Percentiles rank a stretch among this genome's conserved stretches.
Evolutionary conservation across 352 stramenopile genomes (phyloP).

Genomic region (Phytopythium cucurbitacearum): DNA sequence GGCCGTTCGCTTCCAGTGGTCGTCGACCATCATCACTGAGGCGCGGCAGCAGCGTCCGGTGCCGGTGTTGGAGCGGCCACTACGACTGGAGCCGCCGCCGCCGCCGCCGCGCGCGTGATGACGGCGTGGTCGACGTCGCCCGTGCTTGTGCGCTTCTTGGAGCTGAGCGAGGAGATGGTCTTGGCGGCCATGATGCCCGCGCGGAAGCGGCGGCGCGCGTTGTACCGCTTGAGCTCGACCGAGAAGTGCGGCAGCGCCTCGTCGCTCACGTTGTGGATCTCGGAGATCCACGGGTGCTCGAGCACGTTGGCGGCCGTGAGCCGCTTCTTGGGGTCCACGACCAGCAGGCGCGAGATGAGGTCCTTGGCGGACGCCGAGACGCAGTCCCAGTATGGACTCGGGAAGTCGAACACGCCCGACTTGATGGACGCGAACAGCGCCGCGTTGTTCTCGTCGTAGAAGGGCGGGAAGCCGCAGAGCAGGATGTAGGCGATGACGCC

Average conservation of each 20-base stretch:
- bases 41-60: neutral
- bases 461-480: slow-evolving; percentile 93
- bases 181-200: slow-evolving; percentile 79
- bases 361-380: slow-evolving; percentile 91
- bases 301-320: slow-evolving; percentile 86
- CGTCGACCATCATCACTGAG: no score
- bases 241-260: slow-evolving; percentile 85
- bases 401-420: slow-evolving; percentile 89
- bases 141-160: slow-evolving; percentile 42
- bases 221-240: slow-evolving; percentile 88
- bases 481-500: slow-evolving; percentile 97
- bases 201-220: slow-evolving; percentile 75
- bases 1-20: no score
- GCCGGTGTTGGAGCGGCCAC: no score
- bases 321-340: slow-evolving; percentile 87
- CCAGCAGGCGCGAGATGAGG: slow-evolving; percentile 88
- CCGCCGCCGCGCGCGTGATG: slow-evolving; percentile 4
- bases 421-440: slow-evolving; percentile 89
- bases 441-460: slow-evolving; percentile 93
- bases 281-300: slow-evolving; percentile 82
- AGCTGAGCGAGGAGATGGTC: slow-evolving; percentile 43
- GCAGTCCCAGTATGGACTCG: slow-evolving; percentile 92
- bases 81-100: neutral
- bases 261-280: slow-evolving; percentile 66
- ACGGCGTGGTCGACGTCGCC: slow-evolving; percentile 27